Evolutionary conservation across 164 flowering plant genomes (phyloP).

Genomic region (Stephania japonica): DNA sequence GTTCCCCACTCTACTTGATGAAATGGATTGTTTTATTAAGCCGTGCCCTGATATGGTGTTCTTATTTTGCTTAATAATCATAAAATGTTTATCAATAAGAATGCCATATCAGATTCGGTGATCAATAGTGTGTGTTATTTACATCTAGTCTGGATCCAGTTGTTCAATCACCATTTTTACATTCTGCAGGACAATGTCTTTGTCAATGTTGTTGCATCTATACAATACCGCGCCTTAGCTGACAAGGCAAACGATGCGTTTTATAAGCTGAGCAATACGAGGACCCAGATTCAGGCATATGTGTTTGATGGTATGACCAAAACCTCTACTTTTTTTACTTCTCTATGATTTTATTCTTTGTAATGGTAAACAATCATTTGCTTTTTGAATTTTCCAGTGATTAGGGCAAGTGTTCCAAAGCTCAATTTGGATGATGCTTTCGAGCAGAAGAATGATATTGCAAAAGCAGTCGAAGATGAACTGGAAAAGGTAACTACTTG

Average conservation of each 20-base stretch:
- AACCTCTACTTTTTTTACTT: not conserved
- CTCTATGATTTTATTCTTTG: not conserved
- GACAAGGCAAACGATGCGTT: conserved; percentile 68
- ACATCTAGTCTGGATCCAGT: not conserved
- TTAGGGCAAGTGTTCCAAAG: conserved; percentile 71
- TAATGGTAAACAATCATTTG: not conserved
- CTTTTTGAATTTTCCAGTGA: conserved; percentile 32
- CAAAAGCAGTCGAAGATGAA: conserved; percentile 69
- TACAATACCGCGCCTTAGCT: conserved; percentile 62
- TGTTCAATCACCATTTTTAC: conserved; percentile 6
- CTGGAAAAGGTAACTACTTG: conserved; percentile 51
- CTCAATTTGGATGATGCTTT: conserved; percentile 58
- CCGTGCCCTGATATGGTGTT: no score
- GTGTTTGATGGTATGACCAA: conserved; percentile 58
- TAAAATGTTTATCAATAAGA: not conserved
- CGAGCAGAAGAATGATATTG: conserved; percentile 76
- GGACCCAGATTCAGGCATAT: conserved; percentile 67
- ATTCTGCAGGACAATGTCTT: conserved; percentile 70
- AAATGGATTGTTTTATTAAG: no score
- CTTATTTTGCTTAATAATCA: not conserved
- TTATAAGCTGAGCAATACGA: conserved; percentile 64
- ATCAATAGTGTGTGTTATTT: not conserved
- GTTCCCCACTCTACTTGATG: no score
- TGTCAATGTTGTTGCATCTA: conserved; percentile 72
- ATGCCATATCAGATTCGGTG: not conserved